A percentile compares a stretch with the other conserved stretches of the same genome.
phyloP scores from a whole-genome alignment of 2,329 filamentous ascomycete species.

The Huntiella moniliformis region DNA sequence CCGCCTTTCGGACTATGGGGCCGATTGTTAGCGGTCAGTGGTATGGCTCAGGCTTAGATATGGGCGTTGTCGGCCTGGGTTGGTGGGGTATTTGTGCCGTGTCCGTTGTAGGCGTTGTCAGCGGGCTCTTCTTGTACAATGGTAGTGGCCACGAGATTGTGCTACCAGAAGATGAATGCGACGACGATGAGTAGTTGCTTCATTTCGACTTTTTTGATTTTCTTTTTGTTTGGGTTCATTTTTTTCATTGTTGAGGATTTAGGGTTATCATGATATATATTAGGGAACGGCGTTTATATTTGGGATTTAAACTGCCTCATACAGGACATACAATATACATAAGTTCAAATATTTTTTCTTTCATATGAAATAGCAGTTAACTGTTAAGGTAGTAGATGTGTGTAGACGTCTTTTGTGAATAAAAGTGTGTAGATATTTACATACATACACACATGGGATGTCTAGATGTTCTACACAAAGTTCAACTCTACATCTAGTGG shows the following conservation, averaged over 20 bases:
- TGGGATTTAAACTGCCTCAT: not conserved
- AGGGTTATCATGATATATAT: not conserved
- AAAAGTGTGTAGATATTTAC: too few species aligned
- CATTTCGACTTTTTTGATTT: not conserved
- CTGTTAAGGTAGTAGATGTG: not conserved
- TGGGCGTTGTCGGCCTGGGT: constrained; percentile 27
- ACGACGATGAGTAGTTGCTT: constrained; percentile 8
- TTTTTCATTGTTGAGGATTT: not conserved
- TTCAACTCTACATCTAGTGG: too few species aligned
- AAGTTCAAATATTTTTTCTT: not conserved
- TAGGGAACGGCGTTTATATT: not conserved
- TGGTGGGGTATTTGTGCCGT: constrained; percentile 32
- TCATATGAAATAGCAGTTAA: not conserved
- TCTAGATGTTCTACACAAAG: too few species aligned
- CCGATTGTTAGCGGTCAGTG: constrained; percentile 31
- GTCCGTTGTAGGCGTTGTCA: constrained; percentile 35
- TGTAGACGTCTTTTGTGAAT: not conserved
- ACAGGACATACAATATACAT: too few species aligned
- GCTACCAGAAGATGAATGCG: constrained; percentile 27
- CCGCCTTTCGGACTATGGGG: constrained; percentile 29
- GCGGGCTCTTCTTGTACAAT: constrained; percentile 44
- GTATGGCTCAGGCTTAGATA: constrained; percentile 27
- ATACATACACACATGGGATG: too few species aligned
- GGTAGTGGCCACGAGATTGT: constrained; percentile 43
- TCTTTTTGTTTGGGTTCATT: not conserved